These are phyloP conservation scores for Candida xyloterini DNA, from an alignment of 805 yeast species.

Conservation along the genomic window DNA sequence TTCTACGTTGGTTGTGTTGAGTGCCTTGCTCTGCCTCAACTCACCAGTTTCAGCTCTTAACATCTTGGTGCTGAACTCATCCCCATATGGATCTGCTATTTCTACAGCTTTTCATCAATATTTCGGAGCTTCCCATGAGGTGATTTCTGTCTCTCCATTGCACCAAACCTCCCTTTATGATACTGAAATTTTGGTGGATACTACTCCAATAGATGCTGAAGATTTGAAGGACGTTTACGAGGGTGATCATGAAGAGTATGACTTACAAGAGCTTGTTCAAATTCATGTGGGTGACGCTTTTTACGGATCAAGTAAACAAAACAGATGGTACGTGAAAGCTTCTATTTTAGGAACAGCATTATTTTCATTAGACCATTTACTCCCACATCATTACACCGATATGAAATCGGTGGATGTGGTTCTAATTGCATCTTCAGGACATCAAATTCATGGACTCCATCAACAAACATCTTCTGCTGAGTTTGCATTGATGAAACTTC, in stretches of 20 bases:
- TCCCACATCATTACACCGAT: constrained; percentile 39
- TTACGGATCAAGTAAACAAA: constrained; percentile 14
- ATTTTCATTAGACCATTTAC: constrained; percentile 41
- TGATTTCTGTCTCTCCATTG: constrained; percentile 26
- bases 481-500: constrained; percentile 21
- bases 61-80: constrained; percentile 21
- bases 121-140: constrained; percentile 10
- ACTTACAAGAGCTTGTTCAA: constrained; percentile 11
- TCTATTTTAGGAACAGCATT: constrained; percentile 43
- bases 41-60: constrained; percentile 11
- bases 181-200: constrained; percentile 14
- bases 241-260: constrained; percentile 4
- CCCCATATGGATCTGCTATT: constrained; percentile 24
- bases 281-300: constrained; percentile 21
- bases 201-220: constrained; percentile 10
- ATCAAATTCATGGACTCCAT: constrained; percentile 39
- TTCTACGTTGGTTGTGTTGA: neutral
- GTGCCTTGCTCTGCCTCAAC: constrained; percentile 1
- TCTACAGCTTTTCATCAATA: constrained; percentile 21
- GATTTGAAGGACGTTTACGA: constrained; percentile 9
- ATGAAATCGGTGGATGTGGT: constrained; percentile 40
- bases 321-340: constrained; percentile 48
- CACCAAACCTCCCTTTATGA: constrained; percentile 1
- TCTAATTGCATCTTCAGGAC: constrained; percentile 46
- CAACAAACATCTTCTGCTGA: constrained; percentile 19